A percentile compares a stretch with the other conserved stretches of the same genome.
phyloP scores from a whole-genome alignment of 495 filamentous ascomycete genomes.

The Bombardia bombarda region DNA sequence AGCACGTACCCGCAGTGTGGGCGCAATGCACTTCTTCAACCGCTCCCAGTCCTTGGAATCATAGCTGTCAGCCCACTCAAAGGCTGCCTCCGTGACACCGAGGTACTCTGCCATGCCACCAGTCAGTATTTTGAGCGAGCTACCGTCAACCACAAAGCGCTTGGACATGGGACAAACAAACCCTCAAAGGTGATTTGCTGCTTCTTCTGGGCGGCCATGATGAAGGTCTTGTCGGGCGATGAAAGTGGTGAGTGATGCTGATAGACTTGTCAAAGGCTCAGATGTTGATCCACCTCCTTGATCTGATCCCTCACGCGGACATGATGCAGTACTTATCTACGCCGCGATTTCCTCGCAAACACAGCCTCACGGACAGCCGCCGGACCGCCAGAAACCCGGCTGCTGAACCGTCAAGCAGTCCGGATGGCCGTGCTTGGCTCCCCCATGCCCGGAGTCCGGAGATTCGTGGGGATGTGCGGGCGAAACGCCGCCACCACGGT shows the following conservation, averaged over 20 bases:
- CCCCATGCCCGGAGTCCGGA: slow-evolving; percentile 16
- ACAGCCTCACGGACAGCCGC: background rate
- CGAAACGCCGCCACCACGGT: slow-evolving; percentile 1
- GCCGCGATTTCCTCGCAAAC: background rate
- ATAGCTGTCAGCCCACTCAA: slow-evolving; percentile 80
- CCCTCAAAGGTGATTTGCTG: slow-evolving; percentile 24
- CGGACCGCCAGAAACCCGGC: slow-evolving; percentile 1
- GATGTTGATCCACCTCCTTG: background rate
- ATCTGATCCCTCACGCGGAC: no score
- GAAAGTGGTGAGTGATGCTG: background rate
- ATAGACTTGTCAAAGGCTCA: background rate
- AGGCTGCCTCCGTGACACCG: slow-evolving; percentile 42
- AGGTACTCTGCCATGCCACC: slow-evolving; percentile 40
- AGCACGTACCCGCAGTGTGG: slow-evolving; percentile 48
- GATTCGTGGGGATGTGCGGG: slow-evolving; percentile 25
- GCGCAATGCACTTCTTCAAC: slow-evolving; percentile 62
- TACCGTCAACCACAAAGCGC: background rate
- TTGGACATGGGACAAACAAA: slow-evolving; percentile 1
- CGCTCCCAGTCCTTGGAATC: slow-evolving; percentile 76
- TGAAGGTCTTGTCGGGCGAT: background rate
- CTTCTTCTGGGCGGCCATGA: slow-evolving; percentile 20
- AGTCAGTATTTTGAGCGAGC: slow-evolving; percentile 2
- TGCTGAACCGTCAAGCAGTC: slow-evolving; percentile 3
- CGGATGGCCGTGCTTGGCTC: slow-evolving; percentile 1
- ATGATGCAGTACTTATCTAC: slow-evolving; percentile 2